Base-by-base conservation (phyloP, 2,329 filamentous ascomycete genomes). In the Colletotrichum eleusines region DNA sequence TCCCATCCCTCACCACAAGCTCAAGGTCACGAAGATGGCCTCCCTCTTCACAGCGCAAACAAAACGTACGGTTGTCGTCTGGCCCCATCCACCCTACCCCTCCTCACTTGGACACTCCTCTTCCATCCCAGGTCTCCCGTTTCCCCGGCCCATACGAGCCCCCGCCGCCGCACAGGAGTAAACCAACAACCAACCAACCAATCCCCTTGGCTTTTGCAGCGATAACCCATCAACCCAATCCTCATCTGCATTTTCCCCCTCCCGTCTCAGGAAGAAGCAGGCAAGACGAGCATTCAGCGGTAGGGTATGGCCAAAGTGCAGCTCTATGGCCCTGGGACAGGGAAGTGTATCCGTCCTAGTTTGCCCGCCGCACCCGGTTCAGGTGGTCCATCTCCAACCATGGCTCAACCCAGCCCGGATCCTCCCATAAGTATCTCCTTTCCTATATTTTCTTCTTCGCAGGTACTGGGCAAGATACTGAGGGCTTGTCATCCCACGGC, bases 91-190 rank as follows among this genome's bases (percentile, higher is more conserved):
- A 7, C 14, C 48, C n/a, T 46, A 23, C 44, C 44, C 33, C 54
- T 57, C 33, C 35, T 57, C n/a, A 40, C 33, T 38, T 40, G 54
- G 14, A 7, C 6, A 23, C 35, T 23, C 48, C 28, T 28, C 16
- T 18, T 44, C 48, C 57, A 35, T 46, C 53, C n/a, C n/a, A n/a
- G n/a, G n/a, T n/a, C 28, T 38, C 57, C 57, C 28, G 46, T 63
- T 54, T 23, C 38, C 59, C 51, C 35, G 26, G 35, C 26, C 40
- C 46, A 60, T 50, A 33, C 33, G n/a, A 62, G 50, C 57, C 48
- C 57, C 48, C 48, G n/a, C 67, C 38, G 50, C 61, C 64, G 55
- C 44, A 63, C 57, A 71, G 60, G 58, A 69, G 58, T 54, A 31
- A 71, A 59, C 51, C 68, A 63, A 48, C 57, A 38, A 42, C n/a